phyloP scores from a whole-genome alignment of 2,329 filamentous ascomycete species.

The Talaromyces sp. region DNA sequence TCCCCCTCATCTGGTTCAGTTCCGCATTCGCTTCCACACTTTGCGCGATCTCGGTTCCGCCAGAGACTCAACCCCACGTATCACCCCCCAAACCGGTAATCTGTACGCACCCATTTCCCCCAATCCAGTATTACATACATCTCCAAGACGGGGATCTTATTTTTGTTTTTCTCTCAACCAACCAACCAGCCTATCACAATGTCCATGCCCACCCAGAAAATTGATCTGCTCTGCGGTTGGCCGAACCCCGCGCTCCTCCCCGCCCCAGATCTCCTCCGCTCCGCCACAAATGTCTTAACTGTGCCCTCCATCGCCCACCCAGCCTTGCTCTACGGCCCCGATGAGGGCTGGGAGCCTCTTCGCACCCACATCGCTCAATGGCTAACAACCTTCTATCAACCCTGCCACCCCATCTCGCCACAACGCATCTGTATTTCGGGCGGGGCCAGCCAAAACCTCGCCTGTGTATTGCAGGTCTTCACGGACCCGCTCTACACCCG shows the following conservation, averaged over 20 bases:
- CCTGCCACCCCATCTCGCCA: constrained; percentile 45
- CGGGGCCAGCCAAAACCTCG: constrained; percentile 81
- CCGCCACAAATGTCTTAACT: constrained; percentile 63
- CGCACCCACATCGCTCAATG: constrained; percentile 70
- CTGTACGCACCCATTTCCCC: not conserved
- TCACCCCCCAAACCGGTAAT: not conserved
- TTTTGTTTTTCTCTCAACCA: too few species aligned
- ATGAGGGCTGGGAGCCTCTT: constrained; percentile 72
- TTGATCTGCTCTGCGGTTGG: constrained; percentile 51
- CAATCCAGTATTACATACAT: too few species aligned
- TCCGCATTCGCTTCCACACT: constrained; percentile 13
- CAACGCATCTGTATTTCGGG: constrained; percentile 78
- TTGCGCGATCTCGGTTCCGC: constrained; percentile 15
- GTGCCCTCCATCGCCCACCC: constrained; percentile 61
- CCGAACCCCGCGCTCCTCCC: constrained; percentile 66
- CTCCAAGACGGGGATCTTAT: too few species aligned
- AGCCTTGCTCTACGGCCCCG: constrained; percentile 78
- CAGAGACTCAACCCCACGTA: not conserved
- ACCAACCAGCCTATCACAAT: not conserved
- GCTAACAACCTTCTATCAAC: constrained; percentile 66
- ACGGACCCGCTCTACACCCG: constrained; percentile 76
- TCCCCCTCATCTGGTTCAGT: too few species aligned
- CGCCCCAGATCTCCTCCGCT: constrained; percentile 61
- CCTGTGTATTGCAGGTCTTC: constrained; percentile 75
- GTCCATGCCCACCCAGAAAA: constrained; percentile 19